These are phyloP conservation scores for Lagerstroemia speciosa DNA, from an alignment of 345 rosid genomes.

Conservation along the genomic window DNA sequence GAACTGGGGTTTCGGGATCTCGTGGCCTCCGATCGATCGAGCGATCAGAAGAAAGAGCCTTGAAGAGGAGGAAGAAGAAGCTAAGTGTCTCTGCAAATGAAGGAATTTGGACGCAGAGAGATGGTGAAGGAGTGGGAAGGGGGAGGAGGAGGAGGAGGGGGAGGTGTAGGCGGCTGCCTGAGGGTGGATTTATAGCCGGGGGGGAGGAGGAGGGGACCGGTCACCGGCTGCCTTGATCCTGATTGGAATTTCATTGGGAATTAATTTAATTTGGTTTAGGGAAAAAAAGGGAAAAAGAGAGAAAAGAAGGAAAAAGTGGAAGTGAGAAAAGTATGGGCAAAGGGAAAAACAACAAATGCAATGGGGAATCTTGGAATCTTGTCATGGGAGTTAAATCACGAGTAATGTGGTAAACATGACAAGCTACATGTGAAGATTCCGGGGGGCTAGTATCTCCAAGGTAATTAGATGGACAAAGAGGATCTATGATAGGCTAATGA, in stretches of 20 bases:
- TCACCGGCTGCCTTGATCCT: conserved; percentile 4
- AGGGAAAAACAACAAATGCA: too few species aligned
- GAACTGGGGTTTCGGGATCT: neutral
- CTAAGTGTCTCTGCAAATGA: neutral
- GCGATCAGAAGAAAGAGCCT: neutral
- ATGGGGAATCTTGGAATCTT: neutral
- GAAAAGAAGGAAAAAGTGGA: too few species aligned
- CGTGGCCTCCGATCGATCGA: neutral
- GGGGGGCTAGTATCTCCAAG: too few species aligned
- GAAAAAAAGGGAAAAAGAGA: neutral
- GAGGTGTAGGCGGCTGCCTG: too few species aligned
- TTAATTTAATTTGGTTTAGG: neutral
- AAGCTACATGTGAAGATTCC: too few species aligned
- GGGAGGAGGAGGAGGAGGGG: neutral
- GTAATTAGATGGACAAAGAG: too few species aligned
- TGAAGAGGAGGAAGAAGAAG: conserved; percentile 2
- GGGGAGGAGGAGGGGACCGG: too few species aligned
- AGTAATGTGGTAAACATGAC: neutral
- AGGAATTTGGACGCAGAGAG: neutral
- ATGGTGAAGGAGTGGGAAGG: neutral
- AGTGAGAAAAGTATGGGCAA: neutral
- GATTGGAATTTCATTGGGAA: neutral
- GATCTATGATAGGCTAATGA: too few species aligned
- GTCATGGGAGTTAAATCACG: too few species aligned
- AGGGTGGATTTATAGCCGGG: conserved; percentile 2